Evolutionary conservation across 441 rosid genomes (phyloP).

Genomic region (Flueggea neowawraea): DNA sequence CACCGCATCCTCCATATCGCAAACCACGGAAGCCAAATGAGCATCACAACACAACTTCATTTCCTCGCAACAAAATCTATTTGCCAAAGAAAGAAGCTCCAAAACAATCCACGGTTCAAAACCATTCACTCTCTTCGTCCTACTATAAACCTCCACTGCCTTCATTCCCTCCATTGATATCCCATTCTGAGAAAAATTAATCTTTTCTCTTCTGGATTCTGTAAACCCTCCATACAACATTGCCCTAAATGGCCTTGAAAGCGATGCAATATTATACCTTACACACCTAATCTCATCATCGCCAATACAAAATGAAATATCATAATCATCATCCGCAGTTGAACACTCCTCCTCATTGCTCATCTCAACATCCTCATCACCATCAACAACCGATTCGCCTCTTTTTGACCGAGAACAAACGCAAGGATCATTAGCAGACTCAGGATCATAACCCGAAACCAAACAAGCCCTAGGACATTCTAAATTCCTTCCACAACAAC

Average conservation of each 20-base stretch:
- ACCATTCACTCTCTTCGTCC: slow-evolving; percentile 49
- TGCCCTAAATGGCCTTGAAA: slow-evolving; percentile 70
- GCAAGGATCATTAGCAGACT: slow-evolving; percentile 63
- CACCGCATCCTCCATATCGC: slow-evolving; percentile 55
- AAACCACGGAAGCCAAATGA: slow-evolving; percentile 66
- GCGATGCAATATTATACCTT: slow-evolving; percentile 65
- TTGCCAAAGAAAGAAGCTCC: slow-evolving; percentile 84
- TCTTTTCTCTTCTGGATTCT: slow-evolving; percentile 63
- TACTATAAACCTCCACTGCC: slow-evolving; percentile 72
- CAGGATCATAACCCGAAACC: slow-evolving; percentile 71
- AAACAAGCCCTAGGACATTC: slow-evolving; percentile 86
- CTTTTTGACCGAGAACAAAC: slow-evolving; percentile 38
- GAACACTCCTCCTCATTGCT: slow-evolving; percentile 47
- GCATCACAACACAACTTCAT: slow-evolving; percentile 79
- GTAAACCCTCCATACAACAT: slow-evolving; percentile 79
- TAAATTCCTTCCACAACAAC: slow-evolving; percentile 74
- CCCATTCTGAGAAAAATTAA: slow-evolving; percentile 67
- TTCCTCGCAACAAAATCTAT: slow-evolving; percentile 86
- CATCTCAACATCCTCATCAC: slow-evolving; percentile 30
- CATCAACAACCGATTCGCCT: slow-evolving; percentile 17
- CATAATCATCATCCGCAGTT: slow-evolving; percentile 57
- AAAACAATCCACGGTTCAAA: slow-evolving; percentile 53
- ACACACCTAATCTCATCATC: slow-evolving; percentile 77
- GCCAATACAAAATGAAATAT: slow-evolving; percentile 78
- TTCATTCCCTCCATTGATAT: slow-evolving; percentile 70